These are phyloP conservation scores for Blepharisma japonicum DNA, from an alignment of 73 alveolate genomes.

Conservation along the genomic window DNA sequence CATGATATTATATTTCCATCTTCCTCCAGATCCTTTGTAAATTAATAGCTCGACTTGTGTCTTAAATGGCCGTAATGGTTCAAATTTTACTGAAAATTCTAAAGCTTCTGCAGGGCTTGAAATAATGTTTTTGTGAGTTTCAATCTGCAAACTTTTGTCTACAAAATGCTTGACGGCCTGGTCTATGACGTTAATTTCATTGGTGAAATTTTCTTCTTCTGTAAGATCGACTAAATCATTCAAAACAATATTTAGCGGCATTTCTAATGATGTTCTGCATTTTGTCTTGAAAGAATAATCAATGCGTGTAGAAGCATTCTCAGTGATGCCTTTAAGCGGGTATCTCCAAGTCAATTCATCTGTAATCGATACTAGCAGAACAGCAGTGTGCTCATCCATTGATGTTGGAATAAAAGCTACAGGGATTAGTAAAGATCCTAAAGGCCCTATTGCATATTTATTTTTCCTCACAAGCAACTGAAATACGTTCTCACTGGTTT, in stretches of 20 bases:
- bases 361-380: conserved; percentile 87
- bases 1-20: conserved; percentile 92
- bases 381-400: conserved; percentile 87
- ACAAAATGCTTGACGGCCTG: conserved; percentile 72
- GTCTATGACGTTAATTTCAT: conserved; percentile 78
- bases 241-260: conserved; percentile 64
- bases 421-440: conserved; percentile 84
- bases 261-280: conserved; percentile 77
- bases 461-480: conserved; percentile 78
- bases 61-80: conserved; percentile 94
- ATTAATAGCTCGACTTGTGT: conserved; percentile 84
- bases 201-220: conserved; percentile 65
- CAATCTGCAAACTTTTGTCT: conserved; percentile 86
- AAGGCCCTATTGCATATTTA: conserved; percentile 85
- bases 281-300: conserved; percentile 89
- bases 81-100: conserved; percentile 82
- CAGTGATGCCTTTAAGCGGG: conserved; percentile 95
- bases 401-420: conserved; percentile 90
- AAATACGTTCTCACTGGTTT: conserved; percentile 77
- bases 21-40: conserved; percentile 93
- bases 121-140: conserved; percentile 64
- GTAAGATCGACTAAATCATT: conserved; percentile 44
- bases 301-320: conserved; percentile 82
- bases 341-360: conserved; percentile 93
- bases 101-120: conserved; percentile 67